Percentiles rank a stretch among this genome's conserved stretches.
Conservation (phyloP, 495 filamentous ascomycete genomes). For the Neurospora sp. region DNA sequence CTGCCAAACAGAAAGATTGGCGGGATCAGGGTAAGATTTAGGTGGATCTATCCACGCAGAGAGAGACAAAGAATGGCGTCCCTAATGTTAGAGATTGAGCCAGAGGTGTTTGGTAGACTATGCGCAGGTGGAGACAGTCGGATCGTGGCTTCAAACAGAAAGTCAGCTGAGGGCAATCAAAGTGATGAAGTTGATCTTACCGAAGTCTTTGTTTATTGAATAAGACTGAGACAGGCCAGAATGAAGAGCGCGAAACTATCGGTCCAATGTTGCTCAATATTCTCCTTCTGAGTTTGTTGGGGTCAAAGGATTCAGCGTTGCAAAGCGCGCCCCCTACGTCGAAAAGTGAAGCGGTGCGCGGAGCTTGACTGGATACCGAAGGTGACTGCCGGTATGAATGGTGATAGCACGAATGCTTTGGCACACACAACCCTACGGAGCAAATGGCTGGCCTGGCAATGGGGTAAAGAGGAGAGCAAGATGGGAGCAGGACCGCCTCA, state of each 20-base stretch:
- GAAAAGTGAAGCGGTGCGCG: neutral
- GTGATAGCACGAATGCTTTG: neutral
- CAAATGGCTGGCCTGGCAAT: neutral
- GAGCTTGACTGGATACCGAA: neutral
- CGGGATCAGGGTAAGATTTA: constrained; percentile 6
- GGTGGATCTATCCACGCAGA: constrained; percentile 6
- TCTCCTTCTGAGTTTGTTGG: neutral
- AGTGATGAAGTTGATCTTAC: neutral
- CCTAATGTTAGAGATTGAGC: constrained; percentile 7
- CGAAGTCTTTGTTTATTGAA: neutral
- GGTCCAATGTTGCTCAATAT: neutral
- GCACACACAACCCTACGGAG: neutral
- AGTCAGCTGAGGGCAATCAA: constrained; percentile 10
- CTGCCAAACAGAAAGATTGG: constrained; percentile 9
- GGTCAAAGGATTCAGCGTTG: neutral
- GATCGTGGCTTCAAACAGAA: constrained; percentile 13
- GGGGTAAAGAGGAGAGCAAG: neutral
- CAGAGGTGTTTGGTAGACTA: constrained; percentile 9
- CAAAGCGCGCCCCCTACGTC: neutral
- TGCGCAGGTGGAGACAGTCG: constrained; percentile 12
- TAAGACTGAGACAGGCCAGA: neutral
- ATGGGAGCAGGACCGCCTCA: neutral
- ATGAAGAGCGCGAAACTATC: neutral
- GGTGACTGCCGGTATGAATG: neutral
- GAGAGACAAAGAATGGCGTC: constrained; percentile 17